Evolutionary conservation across 2,329 filamentous ascomycete genomes (phyloP).

Genomic region (Botrytis elliptica): DNA sequence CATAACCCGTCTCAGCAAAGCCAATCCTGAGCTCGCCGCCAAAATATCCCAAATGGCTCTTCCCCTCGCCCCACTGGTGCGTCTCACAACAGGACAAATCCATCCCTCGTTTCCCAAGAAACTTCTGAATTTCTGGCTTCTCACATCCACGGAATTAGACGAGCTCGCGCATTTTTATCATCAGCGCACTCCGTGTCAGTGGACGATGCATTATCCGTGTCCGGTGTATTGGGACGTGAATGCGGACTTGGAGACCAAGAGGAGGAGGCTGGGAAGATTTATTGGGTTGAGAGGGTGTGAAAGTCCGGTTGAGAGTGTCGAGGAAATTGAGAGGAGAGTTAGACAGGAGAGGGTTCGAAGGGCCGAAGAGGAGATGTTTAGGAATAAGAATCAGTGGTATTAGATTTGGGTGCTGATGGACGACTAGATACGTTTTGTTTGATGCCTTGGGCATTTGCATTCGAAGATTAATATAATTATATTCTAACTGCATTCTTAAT

Average conservation of each 20-base stretch:
- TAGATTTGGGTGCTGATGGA: conserved; percentile 16
- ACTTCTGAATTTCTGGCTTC: conserved; percentile 70
- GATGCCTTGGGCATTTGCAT: not conserved
- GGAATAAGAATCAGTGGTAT: conserved; percentile 33
- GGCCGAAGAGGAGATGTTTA: conserved; percentile 32
- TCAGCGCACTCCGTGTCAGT: conserved; percentile 59
- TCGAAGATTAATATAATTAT: conserved; percentile 1
- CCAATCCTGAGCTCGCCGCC: conserved; percentile 52
- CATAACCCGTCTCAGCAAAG: conserved; percentile 20
- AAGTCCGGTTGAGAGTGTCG: conserved; percentile 44
- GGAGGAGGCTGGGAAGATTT: conserved; percentile 69
- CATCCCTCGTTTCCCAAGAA: conserved; percentile 65
- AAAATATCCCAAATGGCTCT: conserved; percentile 68
- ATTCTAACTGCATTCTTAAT: not conserved
- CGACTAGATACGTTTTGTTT: not conserved
- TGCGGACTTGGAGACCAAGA: conserved; percentile 60
- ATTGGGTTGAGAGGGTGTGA: conserved; percentile 68
- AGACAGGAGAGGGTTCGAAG: conserved; percentile 42
- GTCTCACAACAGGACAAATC: conserved; percentile 58
- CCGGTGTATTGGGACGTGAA: conserved; percentile 61
- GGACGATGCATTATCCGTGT: conserved; percentile 62
- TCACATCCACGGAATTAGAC: conserved; percentile 70
- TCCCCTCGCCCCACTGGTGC: conserved; percentile 64
- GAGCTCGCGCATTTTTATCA: conserved; percentile 70
- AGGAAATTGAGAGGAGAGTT: conserved; percentile 42